Conservation (phyloP, 2,329 filamentous ascomycete species). For the Stemphylium vesicarium region DNA sequence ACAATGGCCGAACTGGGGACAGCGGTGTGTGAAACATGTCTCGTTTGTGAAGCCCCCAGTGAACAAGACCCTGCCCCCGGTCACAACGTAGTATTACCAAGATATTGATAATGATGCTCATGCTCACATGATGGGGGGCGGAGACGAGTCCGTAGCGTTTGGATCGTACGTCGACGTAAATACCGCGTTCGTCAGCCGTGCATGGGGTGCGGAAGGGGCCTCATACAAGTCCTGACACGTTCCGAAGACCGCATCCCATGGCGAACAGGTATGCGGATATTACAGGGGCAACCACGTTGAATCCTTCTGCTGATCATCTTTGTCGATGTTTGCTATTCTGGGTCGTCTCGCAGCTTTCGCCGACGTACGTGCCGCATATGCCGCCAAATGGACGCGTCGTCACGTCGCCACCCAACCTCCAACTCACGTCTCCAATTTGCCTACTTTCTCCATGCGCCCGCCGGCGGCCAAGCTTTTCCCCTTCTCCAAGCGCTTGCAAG, state of each 20-base stretch:
- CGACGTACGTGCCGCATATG: constrained; percentile 4
- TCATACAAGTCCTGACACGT: no score
- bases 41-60: constrained; percentile 1
- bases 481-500: constrained; percentile 5
- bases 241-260: neutral
- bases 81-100: neutral
- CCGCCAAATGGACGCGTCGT: constrained; percentile 12
- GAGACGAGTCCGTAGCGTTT: neutral
- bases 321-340: constrained; percentile 6
- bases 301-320: constrained; percentile 1
- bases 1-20: constrained; percentile 1
- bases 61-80: no score
- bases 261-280: constrained; percentile 6
- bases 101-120: neutral
- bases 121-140: neutral
- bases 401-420: constrained; percentile 8
- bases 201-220: neutral
- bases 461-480: constrained; percentile 1
- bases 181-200: neutral
- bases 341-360: neutral
- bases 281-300: constrained; percentile 5
- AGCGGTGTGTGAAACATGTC: constrained; percentile 18
- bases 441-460: constrained; percentile 5
- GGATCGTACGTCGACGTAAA: neutral
- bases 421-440: constrained; percentile 2